These are phyloP conservation scores for Hypoxylon sp. DNA, from an alignment of 2,329 filamentous ascomycete species.

Conservation along the genomic window DNA sequence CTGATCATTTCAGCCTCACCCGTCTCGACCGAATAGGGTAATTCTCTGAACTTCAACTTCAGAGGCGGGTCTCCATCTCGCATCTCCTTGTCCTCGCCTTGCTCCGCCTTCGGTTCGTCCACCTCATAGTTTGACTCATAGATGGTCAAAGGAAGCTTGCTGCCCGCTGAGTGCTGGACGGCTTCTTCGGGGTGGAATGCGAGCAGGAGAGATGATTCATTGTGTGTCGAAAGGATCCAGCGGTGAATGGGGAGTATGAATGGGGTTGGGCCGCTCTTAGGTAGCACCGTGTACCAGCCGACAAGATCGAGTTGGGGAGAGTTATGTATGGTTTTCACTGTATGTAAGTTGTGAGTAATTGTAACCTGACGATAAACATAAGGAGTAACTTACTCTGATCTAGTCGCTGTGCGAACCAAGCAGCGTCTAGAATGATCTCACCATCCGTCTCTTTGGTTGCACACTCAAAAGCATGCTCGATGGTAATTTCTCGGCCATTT, in stretches of 20 bases:
- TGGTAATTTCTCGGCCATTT: conserved; percentile 88
- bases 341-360: conserved; percentile 33
- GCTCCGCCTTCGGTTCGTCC: conserved; percentile 66
- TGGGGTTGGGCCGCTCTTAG: conserved; percentile 76
- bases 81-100: conserved; percentile 77
- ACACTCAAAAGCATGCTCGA: conserved; percentile 94
- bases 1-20: conserved; percentile 98
- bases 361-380: neutral
- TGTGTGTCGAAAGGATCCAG: conserved; percentile 79
- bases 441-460: conserved; percentile 68
- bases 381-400: conserved; percentile 78
- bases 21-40: conserved; percentile 91
- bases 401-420: conserved; percentile 82
- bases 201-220: conserved; percentile 89
- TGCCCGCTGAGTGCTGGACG: conserved; percentile 70
- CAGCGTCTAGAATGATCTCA: conserved; percentile 72
- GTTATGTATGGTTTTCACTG: conserved; percentile 92
- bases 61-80: conserved; percentile 71
- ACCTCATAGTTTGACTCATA: conserved; percentile 88
- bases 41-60: conserved; percentile 81
- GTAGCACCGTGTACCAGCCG: conserved; percentile 89
- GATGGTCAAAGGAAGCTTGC: conserved; percentile 88
- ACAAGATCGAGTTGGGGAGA: conserved; percentile 85
- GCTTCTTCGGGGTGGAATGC: conserved; percentile 82
- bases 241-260: conserved; percentile 80